These are phyloP conservation scores for Cystobasidium ongulense DNA, from an alignment of 768 basidiomycete species.

Conservation along the genomic window DNA sequence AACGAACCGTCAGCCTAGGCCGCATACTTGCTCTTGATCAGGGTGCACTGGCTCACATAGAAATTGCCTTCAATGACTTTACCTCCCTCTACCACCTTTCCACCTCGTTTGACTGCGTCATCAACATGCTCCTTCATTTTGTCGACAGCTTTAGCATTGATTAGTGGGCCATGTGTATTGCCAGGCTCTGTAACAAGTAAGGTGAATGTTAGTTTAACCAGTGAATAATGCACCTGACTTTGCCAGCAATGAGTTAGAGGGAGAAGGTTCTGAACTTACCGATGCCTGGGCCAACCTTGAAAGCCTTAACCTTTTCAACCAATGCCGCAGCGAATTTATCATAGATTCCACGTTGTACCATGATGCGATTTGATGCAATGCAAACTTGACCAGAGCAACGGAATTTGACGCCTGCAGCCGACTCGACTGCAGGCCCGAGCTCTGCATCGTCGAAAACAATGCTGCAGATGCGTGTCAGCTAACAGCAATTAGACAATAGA, in stretches of 20 bases:
- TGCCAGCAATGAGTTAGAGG: no score
- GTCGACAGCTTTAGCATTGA: constrained; percentile 72
- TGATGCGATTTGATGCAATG: constrained; percentile 73
- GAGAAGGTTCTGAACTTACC: constrained; percentile 38
- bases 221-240: no score
- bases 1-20: constrained; percentile 34
- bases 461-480: neutral
- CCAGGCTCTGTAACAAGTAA: neutral
- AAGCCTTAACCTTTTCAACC: constrained; percentile 53
- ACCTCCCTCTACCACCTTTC: constrained; percentile 79
- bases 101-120: constrained; percentile 76
- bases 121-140: constrained; percentile 80
- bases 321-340: constrained; percentile 84
- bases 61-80: constrained; percentile 49
- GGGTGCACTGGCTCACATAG: neutral
- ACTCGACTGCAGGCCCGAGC: constrained; percentile 79
- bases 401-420: constrained; percentile 50
- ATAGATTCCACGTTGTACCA: constrained; percentile 73
- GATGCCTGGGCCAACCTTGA: constrained; percentile 73
- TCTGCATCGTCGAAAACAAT: constrained; percentile 84
- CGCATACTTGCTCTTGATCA: constrained; percentile 33
- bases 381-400: constrained; percentile 63
- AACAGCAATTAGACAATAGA: neutral
- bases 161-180: constrained; percentile 83
- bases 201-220: neutral